A percentile compares a stretch with the other conserved stretches of the same genome.
phyloP scores from a whole-genome alignment of 306 rosid genomes.

The Cercis canadensis region DNA sequence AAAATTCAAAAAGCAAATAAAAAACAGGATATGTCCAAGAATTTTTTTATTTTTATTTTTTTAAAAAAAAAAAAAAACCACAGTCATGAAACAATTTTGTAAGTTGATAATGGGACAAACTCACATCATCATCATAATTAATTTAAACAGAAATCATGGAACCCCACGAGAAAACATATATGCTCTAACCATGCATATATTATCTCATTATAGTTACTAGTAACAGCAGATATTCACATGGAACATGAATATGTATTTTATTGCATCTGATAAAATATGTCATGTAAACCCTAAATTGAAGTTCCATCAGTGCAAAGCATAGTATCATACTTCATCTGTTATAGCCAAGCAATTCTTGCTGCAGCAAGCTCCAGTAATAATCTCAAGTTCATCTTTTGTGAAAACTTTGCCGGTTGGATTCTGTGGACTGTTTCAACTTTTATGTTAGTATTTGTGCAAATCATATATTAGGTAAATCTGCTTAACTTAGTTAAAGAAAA shows the following conservation, averaged over 20 bases:
- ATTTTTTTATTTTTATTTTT: too few relatives aligned
- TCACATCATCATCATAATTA: constrained; percentile 21
- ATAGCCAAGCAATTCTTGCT: constrained; percentile 64
- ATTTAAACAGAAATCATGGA: constrained; percentile 13
- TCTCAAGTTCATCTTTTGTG: constrained; percentile 75
- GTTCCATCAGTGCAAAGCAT: constrained; percentile 26
- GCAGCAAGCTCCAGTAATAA: constrained; percentile 73
- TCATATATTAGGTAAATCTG: constrained; percentile 29
- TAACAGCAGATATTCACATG: constrained; percentile 17
- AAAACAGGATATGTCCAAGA: background rate
- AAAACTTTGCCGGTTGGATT: constrained; percentile 96
- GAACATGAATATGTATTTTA: constrained; percentile 16
- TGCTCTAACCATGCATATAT: constrained; percentile 2
- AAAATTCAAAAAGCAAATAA: constrained; percentile 14
- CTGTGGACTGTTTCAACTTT: constrained; percentile 72
- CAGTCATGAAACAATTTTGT: background rate
- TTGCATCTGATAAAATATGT: constrained; percentile 24
- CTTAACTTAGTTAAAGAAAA: background rate
- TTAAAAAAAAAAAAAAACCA: too few relatives aligned
- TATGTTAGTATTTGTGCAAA: constrained; percentile 42
- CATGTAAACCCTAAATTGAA: constrained; percentile 22
- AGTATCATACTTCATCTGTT: constrained; percentile 83
- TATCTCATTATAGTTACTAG: background rate
- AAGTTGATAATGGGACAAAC: background rate
- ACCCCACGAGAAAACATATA: constrained; percentile 5